Evolutionary conservation across 805 yeast species (phyloP).

Genomic region (Sugiyamaella marilandica): DNA sequence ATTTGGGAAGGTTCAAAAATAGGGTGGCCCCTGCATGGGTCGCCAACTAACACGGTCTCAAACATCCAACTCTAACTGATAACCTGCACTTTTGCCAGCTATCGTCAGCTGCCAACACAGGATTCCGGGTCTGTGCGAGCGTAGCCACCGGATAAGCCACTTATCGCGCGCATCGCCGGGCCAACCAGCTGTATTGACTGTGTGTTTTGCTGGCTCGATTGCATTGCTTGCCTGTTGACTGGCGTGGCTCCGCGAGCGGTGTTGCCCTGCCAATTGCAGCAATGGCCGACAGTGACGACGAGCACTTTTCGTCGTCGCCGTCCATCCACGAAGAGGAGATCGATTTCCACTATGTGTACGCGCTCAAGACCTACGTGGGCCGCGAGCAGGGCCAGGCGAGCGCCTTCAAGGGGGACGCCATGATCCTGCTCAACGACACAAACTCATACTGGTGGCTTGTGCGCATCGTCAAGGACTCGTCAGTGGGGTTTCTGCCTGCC

Average conservation of each 20-base stretch:
- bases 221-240: too few species aligned
- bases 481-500: slow-evolving; percentile 94
- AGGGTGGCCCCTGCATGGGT: not conserved
- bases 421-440: slow-evolving; percentile 74
- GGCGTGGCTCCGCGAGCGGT: too few species aligned
- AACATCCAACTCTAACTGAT: not conserved
- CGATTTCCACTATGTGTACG: slow-evolving; percentile 79
- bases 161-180: too few species aligned
- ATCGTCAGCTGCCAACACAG: too few species aligned
- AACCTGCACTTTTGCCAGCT: too few species aligned
- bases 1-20: not conserved
- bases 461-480: slow-evolving; percentile 49
- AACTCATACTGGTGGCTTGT: slow-evolving; percentile 98
- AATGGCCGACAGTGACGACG: slow-evolving; percentile 25
- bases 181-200: too few species aligned
- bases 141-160: too few species aligned
- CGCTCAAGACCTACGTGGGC: slow-evolving; percentile 80
- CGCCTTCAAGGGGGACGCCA: slow-evolving; percentile 74
- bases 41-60: slow-evolving; percentile 1
- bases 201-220: too few species aligned
- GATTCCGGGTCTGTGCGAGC: too few species aligned
- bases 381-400: slow-evolving; percentile 92
- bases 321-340: slow-evolving; percentile 52
- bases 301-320: slow-evolving; percentile 61
- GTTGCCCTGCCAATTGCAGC: too few species aligned